Conservation (phyloP, 1,284 basidiomycete species). For the Paramarasmius palmivorus region DNA sequence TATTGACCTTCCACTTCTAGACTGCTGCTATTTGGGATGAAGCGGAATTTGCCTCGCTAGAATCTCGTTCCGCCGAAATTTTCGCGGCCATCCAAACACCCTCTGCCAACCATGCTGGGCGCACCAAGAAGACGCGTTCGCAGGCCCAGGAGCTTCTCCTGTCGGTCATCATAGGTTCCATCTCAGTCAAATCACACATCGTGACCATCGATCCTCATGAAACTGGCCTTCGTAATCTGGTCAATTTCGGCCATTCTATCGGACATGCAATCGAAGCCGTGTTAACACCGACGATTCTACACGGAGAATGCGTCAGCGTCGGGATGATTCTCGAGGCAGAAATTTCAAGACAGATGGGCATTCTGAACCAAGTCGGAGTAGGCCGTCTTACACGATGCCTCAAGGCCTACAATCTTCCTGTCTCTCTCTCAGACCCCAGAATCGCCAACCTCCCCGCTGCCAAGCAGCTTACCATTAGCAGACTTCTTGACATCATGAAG, state of each 20-base stretch:
- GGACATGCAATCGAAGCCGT: slow-evolving; percentile 96
- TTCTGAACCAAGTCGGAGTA: slow-evolving; percentile 86
- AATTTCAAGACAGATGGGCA: slow-evolving; percentile 83
- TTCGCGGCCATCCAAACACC: slow-evolving; percentile 81
- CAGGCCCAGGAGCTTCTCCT: slow-evolving; percentile 78
- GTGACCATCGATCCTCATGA: slow-evolving; percentile 95
- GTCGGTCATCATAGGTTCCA: slow-evolving; percentile 83
- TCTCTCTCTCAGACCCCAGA: slow-evolving; percentile 75
- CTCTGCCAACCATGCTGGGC: slow-evolving; percentile 62
- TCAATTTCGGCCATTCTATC: slow-evolving; percentile 97
- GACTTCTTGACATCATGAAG: slow-evolving; percentile 88
- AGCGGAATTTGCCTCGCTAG: slow-evolving; percentile 81
- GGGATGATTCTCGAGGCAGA: slow-evolving; percentile 96
- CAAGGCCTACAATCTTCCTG: slow-evolving; percentile 86
- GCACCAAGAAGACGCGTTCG: slow-evolving; percentile 68
- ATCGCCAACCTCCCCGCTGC: slow-evolving; percentile 74
- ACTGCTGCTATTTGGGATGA: slow-evolving; percentile 97
- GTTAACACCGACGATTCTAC: slow-evolving; percentile 86
- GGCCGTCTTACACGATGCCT: slow-evolving; percentile 84
- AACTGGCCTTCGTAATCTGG: slow-evolving; percentile 92
- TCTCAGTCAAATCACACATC: slow-evolving; percentile 92
- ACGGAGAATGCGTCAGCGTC: slow-evolving; percentile 91
- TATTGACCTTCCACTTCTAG: slow-evolving; percentile 40
- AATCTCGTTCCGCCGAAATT: slow-evolving; percentile 82
- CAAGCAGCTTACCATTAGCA: slow-evolving; percentile 75